Evolutionary conservation across 2,329 filamentous ascomycete genomes (phyloP), one percentile per base, ranked within the genome.

Genomic region (Hortaea werneckii): DNA sequence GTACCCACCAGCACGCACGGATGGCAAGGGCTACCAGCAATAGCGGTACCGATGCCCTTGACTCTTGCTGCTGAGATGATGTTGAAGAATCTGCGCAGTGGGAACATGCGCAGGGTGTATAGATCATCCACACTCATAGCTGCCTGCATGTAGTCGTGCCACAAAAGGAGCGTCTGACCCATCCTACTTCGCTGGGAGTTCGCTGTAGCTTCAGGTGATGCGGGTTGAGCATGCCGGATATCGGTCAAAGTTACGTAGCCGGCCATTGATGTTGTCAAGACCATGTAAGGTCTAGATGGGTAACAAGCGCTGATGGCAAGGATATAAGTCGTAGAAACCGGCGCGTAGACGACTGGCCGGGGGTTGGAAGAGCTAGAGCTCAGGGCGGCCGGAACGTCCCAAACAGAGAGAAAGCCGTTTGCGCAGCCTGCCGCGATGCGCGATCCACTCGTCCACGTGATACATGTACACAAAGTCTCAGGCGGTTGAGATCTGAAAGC

Each of bases 211-310:
- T 47, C 41, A 1, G 67, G 64, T 45, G 77, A 73, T 6, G 27
- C 6, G 5, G 59, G 49, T 13, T 60, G 58, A 1, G 70, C 67
- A 38, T 72, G 67, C 20, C 71, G 64, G 27, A 81, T 64, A 38
- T 79, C 78, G 26, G 72, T 73, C 9, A 82, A 58, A n/a, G 68
- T 65, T 1, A 73, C 64, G 51, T 75, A 71, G 29, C 79, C 79
- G 45, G 76, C 72, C 54, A 77, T 74, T 3, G 72, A 70, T 11
- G 69, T 71, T 7, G 75, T 72, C 12, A 70, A 66, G 38, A 82
- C 48, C 34, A 76, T 62, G 42, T 77, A 65, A 1, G 78, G 74
- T 12, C 71, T 63, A 3, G 71, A 71, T 1, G 78, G 79, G 49
- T 74, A 78, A 40, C 71, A 75, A 0, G 75, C 71, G 1, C 61